A percentile compares a stretch with the other conserved stretches of the same genome.
Evolutionary conservation across 23 red algal species (phyloP).

Genomic region (Agarophyton chilense): DNA sequence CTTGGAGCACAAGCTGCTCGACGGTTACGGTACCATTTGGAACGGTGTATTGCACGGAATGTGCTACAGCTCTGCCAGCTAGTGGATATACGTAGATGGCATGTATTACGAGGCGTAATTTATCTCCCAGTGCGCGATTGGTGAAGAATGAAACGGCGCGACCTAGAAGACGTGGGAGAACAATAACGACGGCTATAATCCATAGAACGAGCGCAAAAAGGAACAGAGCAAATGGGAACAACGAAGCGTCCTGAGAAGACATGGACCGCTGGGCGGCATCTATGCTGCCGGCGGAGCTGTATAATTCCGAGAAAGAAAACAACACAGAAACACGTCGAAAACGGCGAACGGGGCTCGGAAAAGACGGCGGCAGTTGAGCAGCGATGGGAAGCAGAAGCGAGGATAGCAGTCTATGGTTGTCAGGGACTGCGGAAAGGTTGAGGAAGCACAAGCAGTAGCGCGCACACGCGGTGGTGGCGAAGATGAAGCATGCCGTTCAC

Average conservation of each 20-base stretch:
- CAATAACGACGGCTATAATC: constrained; percentile 35
- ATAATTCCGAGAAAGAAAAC: neutral
- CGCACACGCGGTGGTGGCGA: neutral
- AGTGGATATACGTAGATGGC: constrained; percentile 59
- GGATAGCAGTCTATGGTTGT: neutral
- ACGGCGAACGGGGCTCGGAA: neutral
- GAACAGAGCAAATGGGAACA: constrained; percentile 28
- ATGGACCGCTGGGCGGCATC: constrained; percentile 18
- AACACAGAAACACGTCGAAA: neutral
- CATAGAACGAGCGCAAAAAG: constrained; percentile 33
- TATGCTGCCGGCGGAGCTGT: neutral
- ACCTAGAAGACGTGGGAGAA: constrained; percentile 46
- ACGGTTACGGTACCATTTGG: constrained; percentile 40
- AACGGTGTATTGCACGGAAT: constrained; percentile 58
- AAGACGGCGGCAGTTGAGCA: neutral
- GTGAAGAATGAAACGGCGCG: constrained; percentile 30
- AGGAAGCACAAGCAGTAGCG: neutral
- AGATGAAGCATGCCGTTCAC: neutral
- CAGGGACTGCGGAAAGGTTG: neutral
- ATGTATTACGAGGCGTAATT: constrained; percentile 29
- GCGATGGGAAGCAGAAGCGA: too few relatives aligned
- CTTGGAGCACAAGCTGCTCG: constrained; percentile 56
- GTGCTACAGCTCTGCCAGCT: constrained; percentile 49
- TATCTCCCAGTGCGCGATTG: constrained; percentile 34
- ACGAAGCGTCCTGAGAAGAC: constrained; percentile 4